Percentiles rank a stretch among this genome's conserved stretches.
Conservation (phyloP, 2,329 filamentous ascomycete species). For the Chaetomium sp. region DNA sequence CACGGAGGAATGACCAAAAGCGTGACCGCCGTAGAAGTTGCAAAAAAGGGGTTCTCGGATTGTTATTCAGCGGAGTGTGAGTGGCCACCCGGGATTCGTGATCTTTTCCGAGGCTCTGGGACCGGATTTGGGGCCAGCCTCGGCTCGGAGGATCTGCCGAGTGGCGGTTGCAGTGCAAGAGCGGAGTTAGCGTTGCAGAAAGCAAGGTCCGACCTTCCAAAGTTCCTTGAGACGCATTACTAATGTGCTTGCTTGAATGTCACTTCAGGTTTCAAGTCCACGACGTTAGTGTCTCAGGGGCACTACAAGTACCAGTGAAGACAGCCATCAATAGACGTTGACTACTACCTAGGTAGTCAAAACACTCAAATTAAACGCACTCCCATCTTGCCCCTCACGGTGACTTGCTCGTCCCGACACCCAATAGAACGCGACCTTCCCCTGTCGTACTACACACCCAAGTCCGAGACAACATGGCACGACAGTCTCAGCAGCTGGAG, state of each 20-base stretch:
- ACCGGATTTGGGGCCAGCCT: conserved; percentile 19
- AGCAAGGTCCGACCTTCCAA: background rate
- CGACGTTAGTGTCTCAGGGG: background rate
- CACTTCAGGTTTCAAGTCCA: background rate
- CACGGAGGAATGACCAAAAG: background rate
- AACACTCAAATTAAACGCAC: background rate
- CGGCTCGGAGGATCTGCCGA: conserved; percentile 13
- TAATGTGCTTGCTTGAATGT: conserved; percentile 10
- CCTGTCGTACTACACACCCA: background rate
- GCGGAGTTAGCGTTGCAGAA: conserved; percentile 4
- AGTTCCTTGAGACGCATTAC: conserved; percentile 7
- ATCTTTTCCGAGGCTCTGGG: conserved; percentile 16
- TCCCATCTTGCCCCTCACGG: background rate
- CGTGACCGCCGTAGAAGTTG: background rate
- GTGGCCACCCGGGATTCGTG: background rate
- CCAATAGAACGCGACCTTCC: background rate
- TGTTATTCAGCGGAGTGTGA: background rate
- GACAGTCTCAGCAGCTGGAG: conserved; percentile 48
- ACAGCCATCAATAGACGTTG: background rate
- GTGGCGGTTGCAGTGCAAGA: background rate
- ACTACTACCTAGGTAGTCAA: background rate
- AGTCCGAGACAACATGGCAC: conserved; percentile 23
- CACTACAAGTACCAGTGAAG: background rate
- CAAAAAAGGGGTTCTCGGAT: background rate
- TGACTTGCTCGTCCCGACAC: background rate